Base-by-base conservation (phyloP, 2,329 filamentous ascomycete species). In the Peltaster fructicola region DNA sequence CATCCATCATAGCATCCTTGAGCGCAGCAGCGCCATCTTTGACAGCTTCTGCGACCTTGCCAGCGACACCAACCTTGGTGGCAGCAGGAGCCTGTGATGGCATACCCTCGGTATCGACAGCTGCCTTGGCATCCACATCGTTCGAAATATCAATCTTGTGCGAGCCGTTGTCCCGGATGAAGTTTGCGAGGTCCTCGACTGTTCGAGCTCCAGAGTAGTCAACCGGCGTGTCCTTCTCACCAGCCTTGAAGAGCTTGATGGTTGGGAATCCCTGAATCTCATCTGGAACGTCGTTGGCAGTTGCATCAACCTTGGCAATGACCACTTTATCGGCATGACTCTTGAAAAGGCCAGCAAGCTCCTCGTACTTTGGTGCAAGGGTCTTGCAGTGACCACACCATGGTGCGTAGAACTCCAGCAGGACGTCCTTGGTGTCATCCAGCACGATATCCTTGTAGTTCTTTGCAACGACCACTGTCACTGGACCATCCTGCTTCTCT, bases 261-360 rank as follows among this genome's bases (percentile, higher is more conserved):
- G 88, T 98, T 30, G 88, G 88, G 76, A 98, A 98, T 37, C 88
- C 88, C 56, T 80, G 70, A 48, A 98, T 81, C 61, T 92, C 80
- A 56, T 95, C 85, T 30, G 88, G 88, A 30, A 95, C 80, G 45
- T 98, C 88, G 63, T 98, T 98, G 60, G 61, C 58, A 34, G 88
- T 98, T 31, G 88, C 88, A 49, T 98, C 88, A 41, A 98, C 75
- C 75, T 98, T 98, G 57, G 61, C 75, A 63, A 70, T 70, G 43
- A 58, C 66, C 55, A 68, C 70, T 63, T 71, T 64, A 44, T 62
- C 61, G 19, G 52, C 38, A 39, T 57, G 49, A 14, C 57, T 49
- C 36, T 54, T 50, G 52, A 63, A 73, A 33, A 71, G 52, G 31
- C 53, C 49, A 25, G 59, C 69, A 27, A 74, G 63, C 47, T 72